Conservation (phyloP, 169 alveolate species). For the Eimeria zaria region DNA sequence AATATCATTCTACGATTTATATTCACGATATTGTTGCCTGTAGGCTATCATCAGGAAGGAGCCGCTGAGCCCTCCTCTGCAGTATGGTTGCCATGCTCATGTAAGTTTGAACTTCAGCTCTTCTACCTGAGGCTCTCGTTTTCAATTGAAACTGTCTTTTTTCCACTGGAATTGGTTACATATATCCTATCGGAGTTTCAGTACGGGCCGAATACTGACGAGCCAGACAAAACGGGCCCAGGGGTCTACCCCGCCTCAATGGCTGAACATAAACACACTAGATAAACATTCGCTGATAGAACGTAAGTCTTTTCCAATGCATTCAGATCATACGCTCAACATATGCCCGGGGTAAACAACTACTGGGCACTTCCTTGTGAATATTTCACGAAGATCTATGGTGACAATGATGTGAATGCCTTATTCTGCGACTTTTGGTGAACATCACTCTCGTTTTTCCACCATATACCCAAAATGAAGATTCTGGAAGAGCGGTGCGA, state of each 20-base stretch:
- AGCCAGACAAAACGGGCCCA: not conserved
- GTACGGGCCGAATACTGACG: not conserved
- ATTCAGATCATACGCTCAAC: not conserved
- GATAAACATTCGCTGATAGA: not conserved
- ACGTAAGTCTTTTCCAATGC: not conserved
- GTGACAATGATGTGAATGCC: not conserved
- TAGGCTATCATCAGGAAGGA: not conserved
- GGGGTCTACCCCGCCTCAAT: not conserved
- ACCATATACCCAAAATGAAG: not conserved
- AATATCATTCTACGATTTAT: not conserved
- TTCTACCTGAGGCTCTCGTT: not conserved
- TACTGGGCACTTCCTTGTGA: not conserved
- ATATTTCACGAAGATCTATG: not conserved
- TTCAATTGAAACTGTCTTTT: not conserved
- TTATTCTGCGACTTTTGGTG: not conserved
- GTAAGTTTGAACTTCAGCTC: not conserved
- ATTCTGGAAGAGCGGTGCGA: slow-evolving; percentile 66
- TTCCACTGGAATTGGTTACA: not conserved
- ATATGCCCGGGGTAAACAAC: not conserved
- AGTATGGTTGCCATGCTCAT: not conserved
- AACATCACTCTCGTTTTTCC: not conserved
- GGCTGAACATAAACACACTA: not conserved
- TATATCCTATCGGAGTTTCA: not conserved
- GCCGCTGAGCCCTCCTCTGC: not conserved
- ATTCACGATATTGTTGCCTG: not conserved